Evolutionary conservation across 345 rosid genomes (phyloP).

Genomic region (Populus pruinosa): DNA sequence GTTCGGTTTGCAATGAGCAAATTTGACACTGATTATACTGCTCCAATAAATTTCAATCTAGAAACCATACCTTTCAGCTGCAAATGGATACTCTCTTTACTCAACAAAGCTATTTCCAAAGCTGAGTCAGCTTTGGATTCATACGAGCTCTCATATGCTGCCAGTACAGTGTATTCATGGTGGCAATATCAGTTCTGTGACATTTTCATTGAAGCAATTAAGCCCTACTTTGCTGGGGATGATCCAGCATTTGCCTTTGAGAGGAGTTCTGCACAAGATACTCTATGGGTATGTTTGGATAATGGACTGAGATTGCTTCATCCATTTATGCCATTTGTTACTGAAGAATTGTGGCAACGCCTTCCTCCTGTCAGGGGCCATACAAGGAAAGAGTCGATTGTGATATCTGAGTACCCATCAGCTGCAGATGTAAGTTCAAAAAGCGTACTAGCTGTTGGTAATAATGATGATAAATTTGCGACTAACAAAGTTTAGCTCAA

Average conservation of each 20-base stretch:
- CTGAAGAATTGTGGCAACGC: slow-evolving; percentile 96
- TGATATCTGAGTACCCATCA: slow-evolving; percentile 78
- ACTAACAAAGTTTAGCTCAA: too few species aligned
- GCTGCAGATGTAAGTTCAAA: slow-evolving; percentile 47
- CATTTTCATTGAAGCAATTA: slow-evolving; percentile 78
- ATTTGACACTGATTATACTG: slow-evolving; percentile 62
- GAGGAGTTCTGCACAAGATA: slow-evolving; percentile 55
- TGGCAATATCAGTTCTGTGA: slow-evolving; percentile 97
- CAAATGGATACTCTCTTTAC: slow-evolving; percentile 80
- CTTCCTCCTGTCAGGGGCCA: slow-evolving; percentile 50
- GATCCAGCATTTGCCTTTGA: slow-evolving; percentile 52
- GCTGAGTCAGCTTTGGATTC: slow-evolving; percentile 55
- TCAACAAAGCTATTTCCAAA: slow-evolving; percentile 64
- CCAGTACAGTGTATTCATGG: slow-evolving; percentile 79
- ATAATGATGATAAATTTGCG: too few species aligned
- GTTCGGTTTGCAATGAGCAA: slow-evolving; percentile 93
- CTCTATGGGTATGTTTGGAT: slow-evolving; percentile 79
- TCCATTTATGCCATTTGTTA: slow-evolving; percentile 93
- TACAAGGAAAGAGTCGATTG: slow-evolving; percentile 61
- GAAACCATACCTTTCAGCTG: slow-evolving; percentile 72
- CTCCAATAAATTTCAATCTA: slow-evolving; percentile 41
- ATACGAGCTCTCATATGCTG: slow-evolving; percentile 75
- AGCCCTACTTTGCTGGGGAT: slow-evolving; percentile 72
- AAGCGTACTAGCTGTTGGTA: too few species aligned
- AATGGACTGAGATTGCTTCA: slow-evolving; percentile 85